These are phyloP conservation scores for Leucogyrophana mollusca DNA, from an alignment of 768 basidiomycete genomes.

Conservation along the genomic window DNA sequence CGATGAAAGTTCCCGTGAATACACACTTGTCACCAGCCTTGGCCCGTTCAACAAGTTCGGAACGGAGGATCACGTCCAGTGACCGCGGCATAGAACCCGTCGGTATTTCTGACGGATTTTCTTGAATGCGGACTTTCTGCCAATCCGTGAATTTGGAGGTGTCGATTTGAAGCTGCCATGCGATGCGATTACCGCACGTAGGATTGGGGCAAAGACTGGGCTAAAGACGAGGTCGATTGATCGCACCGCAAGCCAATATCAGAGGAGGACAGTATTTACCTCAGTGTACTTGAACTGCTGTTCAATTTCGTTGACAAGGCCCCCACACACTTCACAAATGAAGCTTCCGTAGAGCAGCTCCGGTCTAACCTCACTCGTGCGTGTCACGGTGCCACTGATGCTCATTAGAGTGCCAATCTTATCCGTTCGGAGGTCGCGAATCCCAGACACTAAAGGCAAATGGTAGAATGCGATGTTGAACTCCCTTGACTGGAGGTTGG, in stretches of 20 bases:
- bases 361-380: slow-evolving; percentile 96
- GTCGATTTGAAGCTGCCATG: slow-evolving; percentile 95
- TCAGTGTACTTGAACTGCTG: slow-evolving; percentile 99
- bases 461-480: slow-evolving; percentile 96
- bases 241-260: slow-evolving; percentile 8
- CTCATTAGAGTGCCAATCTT: slow-evolving; percentile 93
- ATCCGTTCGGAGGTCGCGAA: slow-evolving; percentile 89
- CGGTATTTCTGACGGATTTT: slow-evolving; percentile 98
- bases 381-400: slow-evolving; percentile 95
- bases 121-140: slow-evolving; percentile 99
- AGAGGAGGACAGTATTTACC: slow-evolving; percentile 38
- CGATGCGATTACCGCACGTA: slow-evolving; percentile 85
- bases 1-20: slow-evolving; percentile 97
- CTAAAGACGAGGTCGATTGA: slow-evolving; percentile 38
- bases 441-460: slow-evolving; percentile 90
- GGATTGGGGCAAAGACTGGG: slow-evolving; percentile 93
- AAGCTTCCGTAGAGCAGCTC: slow-evolving; percentile 94
- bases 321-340: slow-evolving; percentile 85
- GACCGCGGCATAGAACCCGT: slow-evolving; percentile 98
- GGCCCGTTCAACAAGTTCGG: slow-evolving; percentile 96
- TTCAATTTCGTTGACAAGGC: slow-evolving; percentile 88
- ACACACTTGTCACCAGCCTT: slow-evolving; percentile 99
- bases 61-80: slow-evolving; percentile 91
- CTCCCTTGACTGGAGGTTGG: slow-evolving; percentile 87
- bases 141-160: slow-evolving; percentile 97